A percentile compares a stretch with the other conserved stretches of the same genome.
These are phyloP conservation scores for Thielaviopsis musarum DNA, from an alignment of 2,329 filamentous ascomycete species.

Conservation along the genomic window DNA sequence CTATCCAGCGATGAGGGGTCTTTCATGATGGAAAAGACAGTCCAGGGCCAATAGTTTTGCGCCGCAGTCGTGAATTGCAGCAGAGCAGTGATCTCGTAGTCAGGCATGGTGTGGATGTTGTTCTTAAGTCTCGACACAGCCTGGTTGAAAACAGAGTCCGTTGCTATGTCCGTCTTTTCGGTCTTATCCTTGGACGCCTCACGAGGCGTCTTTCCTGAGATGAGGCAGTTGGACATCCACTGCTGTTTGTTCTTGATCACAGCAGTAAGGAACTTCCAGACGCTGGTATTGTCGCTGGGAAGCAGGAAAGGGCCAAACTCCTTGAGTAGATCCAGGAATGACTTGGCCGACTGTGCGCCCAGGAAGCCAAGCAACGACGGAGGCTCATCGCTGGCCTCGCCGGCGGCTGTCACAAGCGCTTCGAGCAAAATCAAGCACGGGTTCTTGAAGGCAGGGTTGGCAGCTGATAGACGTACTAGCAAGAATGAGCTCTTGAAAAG, in stretches of 20 bases:
- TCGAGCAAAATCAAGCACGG: conserved; percentile 55
- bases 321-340: conserved; percentile 65
- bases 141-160: conserved; percentile 52
- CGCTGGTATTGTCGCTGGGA: conserved; percentile 43
- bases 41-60: conserved; percentile 94
- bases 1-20: conserved; percentile 57
- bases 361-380: conserved; percentile 89
- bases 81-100: conserved; percentile 53
- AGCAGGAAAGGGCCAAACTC: conserved; percentile 61
- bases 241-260: conserved; percentile 83
- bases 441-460: conserved; percentile 46
- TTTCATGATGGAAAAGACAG: conserved; percentile 61
- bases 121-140: conserved; percentile 52
- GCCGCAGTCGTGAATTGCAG: conserved; percentile 76
- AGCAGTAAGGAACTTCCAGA: conserved; percentile 75
- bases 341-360: conserved; percentile 64
- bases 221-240: conserved; percentile 85
- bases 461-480: conserved; percentile 59
- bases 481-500: conserved; percentile 68
- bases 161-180: conserved; percentile 21
- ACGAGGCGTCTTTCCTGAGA: conserved; percentile 66
- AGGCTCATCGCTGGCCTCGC: conserved; percentile 45
- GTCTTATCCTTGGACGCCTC: conserved; percentile 39
- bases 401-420: conserved; percentile 51
- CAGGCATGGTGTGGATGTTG: conserved; percentile 44